These are phyloP conservation scores for Plectosphaerella cucumerina DNA, from an alignment of 2,329 filamentous ascomycete species.

Conservation along the genomic window DNA sequence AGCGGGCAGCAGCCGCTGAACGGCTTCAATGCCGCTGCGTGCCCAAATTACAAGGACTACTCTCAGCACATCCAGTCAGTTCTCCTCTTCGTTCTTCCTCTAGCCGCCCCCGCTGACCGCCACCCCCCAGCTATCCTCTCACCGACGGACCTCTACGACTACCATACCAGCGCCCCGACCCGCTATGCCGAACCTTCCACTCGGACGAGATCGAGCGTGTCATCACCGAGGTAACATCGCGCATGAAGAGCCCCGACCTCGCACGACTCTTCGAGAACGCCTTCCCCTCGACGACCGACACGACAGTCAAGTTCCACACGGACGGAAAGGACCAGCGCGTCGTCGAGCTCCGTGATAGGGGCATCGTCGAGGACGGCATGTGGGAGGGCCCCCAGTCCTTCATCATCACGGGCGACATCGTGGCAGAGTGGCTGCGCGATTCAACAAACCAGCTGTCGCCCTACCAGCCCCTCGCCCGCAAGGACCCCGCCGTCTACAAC, in stretches of 20 bases:
- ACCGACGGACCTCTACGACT: slow-evolving; percentile 76
- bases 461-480: slow-evolving; percentile 80
- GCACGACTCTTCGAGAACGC: slow-evolving; percentile 93
- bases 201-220: slow-evolving; percentile 85
- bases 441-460: slow-evolving; percentile 91
- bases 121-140: slow-evolving; percentile 59
- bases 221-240: slow-evolving; percentile 74
- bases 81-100: background rate
- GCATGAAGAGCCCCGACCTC: slow-evolving; percentile 80
- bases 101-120: background rate
- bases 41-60: slow-evolving; percentile 37
- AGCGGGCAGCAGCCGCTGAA: slow-evolving; percentile 8
- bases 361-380: slow-evolving; percentile 47
- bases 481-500: slow-evolving; percentile 71
- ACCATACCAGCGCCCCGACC: slow-evolving; percentile 80
- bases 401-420: slow-evolving; percentile 89
- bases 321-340: slow-evolving; percentile 42
- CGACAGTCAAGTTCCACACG: slow-evolving; percentile 83
- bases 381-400: slow-evolving; percentile 90
- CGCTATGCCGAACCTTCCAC: slow-evolving; percentile 81
- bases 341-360: slow-evolving; percentile 17
- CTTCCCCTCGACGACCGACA: slow-evolving; percentile 88
- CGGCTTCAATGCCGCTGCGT: slow-evolving; percentile 20
- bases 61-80: slow-evolving; percentile 34
- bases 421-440: slow-evolving; percentile 88